Evolutionary conservation across 306 rosid species (phyloP).

Genomic region (Delonix regia): DNA sequence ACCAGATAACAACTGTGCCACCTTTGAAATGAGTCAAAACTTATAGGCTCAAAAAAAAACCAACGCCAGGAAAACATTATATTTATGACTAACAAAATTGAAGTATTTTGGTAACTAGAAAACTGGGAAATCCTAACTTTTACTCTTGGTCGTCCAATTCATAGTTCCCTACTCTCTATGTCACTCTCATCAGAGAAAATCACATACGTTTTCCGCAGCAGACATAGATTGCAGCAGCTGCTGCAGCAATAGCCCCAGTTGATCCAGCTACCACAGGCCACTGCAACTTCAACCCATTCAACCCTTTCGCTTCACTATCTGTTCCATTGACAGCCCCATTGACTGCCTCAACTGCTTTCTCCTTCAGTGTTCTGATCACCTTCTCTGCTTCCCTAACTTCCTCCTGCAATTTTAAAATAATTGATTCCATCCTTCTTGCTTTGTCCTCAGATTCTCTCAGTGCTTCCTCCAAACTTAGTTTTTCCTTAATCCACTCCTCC

Average conservation of each 20-base stretch:
- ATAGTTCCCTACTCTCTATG: not conserved
- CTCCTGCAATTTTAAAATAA: constrained; percentile 47
- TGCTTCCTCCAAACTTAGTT: constrained; percentile 39
- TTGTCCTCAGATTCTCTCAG: constrained; percentile 48
- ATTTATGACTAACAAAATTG: constrained; percentile 50
- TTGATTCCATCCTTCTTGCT: constrained; percentile 45
- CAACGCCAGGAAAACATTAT: constrained; percentile 33
- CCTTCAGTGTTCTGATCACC: constrained; percentile 41
- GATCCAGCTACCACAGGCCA: constrained; percentile 69
- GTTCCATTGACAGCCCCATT: constrained; percentile 43
- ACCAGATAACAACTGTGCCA: constrained; percentile 32
- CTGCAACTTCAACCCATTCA: constrained; percentile 8
- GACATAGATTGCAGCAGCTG: constrained; percentile 39
- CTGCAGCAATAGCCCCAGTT: constrained; percentile 49
- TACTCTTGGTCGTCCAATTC: constrained; percentile 8
- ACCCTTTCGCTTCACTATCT: constrained; percentile 31
- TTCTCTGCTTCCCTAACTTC: constrained; percentile 48
- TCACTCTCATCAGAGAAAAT: constrained; percentile 12
- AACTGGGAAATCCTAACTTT: constrained; percentile 45
- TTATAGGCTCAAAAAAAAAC: constrained; percentile 27
- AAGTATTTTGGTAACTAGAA: constrained; percentile 28
- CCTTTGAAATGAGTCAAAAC: constrained; percentile 17
- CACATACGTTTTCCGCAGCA: constrained; percentile 55
- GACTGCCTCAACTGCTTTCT: constrained; percentile 38
- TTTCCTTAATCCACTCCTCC: constrained; percentile 50